A percentile compares a stretch with the other conserved stretches of the same genome.
These are phyloP conservation scores for Erysimum cheiranthoides DNA, from an alignment of 345 rosid genomes.

Conservation along the genomic window DNA sequence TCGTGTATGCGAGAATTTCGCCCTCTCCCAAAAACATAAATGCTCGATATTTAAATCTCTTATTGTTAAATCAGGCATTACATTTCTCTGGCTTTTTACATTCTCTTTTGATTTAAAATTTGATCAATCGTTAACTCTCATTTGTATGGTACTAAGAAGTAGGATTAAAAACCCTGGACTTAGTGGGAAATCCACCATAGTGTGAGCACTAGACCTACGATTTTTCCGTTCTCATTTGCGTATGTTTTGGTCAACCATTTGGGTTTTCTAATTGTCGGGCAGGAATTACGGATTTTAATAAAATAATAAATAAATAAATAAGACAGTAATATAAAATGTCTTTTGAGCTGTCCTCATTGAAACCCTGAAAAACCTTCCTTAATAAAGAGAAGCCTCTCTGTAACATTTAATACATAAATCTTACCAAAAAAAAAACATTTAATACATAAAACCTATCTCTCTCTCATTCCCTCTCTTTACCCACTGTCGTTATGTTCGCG, in stretches of 20 bases:
- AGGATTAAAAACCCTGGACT: not conserved
- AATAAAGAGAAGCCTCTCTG: constrained; percentile 59
- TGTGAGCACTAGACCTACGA: not conserved
- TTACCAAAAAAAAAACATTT: too few relatives aligned
- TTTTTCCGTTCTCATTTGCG: constrained; percentile 26
- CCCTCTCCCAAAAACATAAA: too few relatives aligned
- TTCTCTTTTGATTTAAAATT: too few relatives aligned
- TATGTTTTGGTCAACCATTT: constrained; percentile 22
- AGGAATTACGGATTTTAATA: constrained; percentile 29
- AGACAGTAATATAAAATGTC: not conserved
- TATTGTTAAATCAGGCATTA: too few relatives aligned
- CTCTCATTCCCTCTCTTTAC: constrained; percentile 1
- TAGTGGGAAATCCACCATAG: constrained; percentile 5
- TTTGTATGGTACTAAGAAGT: too few relatives aligned
- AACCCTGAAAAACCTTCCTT: constrained; percentile 57
- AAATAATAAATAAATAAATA: not conserved
- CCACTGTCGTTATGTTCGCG: constrained; percentile 37
- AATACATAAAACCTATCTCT: constrained; percentile 6
- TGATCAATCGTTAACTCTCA: too few relatives aligned
- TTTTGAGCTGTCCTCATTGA: constrained; percentile 49
- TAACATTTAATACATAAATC: constrained; percentile 48
- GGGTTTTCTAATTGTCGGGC: not conserved
- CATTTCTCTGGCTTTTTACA: too few relatives aligned
- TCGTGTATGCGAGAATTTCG: too few relatives aligned
- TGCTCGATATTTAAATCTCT: too few relatives aligned